phyloP scores from a whole-genome alignment of 495 filamentous ascomycete species.

The Cercophora newfieldiana region DNA sequence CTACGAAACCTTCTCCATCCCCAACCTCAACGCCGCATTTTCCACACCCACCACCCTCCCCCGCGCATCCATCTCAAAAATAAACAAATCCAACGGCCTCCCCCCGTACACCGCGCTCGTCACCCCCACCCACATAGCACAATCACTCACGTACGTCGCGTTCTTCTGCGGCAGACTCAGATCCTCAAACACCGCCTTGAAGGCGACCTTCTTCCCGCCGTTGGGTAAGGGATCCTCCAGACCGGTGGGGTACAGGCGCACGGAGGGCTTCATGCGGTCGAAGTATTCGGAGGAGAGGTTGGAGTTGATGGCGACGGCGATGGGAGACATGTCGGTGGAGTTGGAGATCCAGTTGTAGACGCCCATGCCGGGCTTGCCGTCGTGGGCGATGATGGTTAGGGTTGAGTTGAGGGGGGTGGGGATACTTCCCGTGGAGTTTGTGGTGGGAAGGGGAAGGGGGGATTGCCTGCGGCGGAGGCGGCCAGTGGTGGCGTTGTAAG shows the following conservation, averaged over 20 bases:
- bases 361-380: slow-evolving; percentile 41
- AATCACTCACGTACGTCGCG: slow-evolving; percentile 38
- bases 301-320: slow-evolving; percentile 32
- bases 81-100: slow-evolving; percentile 42
- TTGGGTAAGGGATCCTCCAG: slow-evolving; percentile 31
- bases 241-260: slow-evolving; percentile 45
- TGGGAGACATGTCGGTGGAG: slow-evolving; percentile 44
- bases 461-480: background rate
- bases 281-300: slow-evolving; percentile 31
- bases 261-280: slow-evolving; percentile 26
- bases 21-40: slow-evolving; percentile 40
- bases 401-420: slow-evolving; percentile 36
- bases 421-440: slow-evolving; percentile 13
- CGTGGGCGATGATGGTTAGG: slow-evolving; percentile 41
- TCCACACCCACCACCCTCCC: slow-evolving; percentile 39
- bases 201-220: slow-evolving; percentile 42
- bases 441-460: background rate
- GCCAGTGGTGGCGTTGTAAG: background rate
- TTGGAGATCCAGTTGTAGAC: slow-evolving; percentile 52
- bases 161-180: slow-evolving; percentile 18
- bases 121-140: slow-evolving; percentile 41
- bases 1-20: slow-evolving; percentile 34
- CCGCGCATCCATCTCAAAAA: slow-evolving; percentile 41
- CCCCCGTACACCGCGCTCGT: slow-evolving; percentile 40
- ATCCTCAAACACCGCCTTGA: slow-evolving; percentile 50